Evolutionary conservation across 2,329 filamentous ascomycete genomes (phyloP), one percentile per base, ranked within the genome.

Genomic region (Sporothrix protearum): DNA sequence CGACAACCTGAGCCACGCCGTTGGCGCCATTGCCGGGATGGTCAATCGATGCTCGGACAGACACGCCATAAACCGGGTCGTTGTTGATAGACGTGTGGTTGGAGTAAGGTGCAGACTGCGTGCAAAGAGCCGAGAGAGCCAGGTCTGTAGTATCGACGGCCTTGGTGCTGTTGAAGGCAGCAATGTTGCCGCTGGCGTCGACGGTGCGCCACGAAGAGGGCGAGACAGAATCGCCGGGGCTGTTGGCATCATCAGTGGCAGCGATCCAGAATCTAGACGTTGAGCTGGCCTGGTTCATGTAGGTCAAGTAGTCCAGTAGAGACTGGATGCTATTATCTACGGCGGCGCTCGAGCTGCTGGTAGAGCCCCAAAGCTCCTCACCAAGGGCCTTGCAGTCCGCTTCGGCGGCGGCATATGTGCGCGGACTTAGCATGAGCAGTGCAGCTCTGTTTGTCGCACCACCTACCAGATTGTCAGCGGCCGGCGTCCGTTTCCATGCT

Each of bases 21-120:
- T 39, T 19, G 39, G 72, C 72, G 2, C 72, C 69, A 33, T 73
- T 73, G 25, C 53, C 49, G 16, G 70, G 66, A 10, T n/a, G 33
- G 68, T 83, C 81, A 30, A 79, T 79, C 42, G 83, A 82, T 1
- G 82, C 79, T 4, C 78, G 75, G 1, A 82, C 77, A 1, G 77
- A 77, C 12, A 83, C 77, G 45, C 79, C 80, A 79, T 81, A 83
- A 72, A 75, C 77, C 30, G 76, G 63, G 51, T 76, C 77, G 2
- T 75, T 80, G 71, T 82, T 80, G 25, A 79, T 77, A 0, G 69
- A 76, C 0, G 77, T 74, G 9, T 74, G 71, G 42, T 76, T 81
- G 14, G 81, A 83, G 71, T 81, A 81, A 0, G 82, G 82, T 1
- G 83, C 82, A 1, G 80, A 79, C 71, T 84, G 81, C 3, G 81